A percentile compares a stretch with the other conserved stretches of the same genome.
These are phyloP conservation scores for Mucor indicus DNA, from an alignment of 371 early-diverging fungal species.

Conservation along the genomic window DNA sequence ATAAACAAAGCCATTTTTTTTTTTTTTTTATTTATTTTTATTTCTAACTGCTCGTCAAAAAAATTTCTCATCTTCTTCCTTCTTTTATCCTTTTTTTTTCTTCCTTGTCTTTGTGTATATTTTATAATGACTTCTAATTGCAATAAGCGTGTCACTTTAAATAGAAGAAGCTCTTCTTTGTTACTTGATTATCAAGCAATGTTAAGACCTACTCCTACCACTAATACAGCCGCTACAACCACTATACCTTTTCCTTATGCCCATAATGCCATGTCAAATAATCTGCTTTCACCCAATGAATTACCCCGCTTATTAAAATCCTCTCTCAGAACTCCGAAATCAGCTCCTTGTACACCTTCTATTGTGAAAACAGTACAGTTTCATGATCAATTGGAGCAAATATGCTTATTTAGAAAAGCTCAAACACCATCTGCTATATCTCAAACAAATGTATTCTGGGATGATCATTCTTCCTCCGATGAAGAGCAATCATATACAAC, in stretches of 20 bases:
- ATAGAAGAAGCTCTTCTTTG: constrained; percentile 14
- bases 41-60: too few relatives aligned
- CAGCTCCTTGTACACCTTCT: constrained; percentile 24
- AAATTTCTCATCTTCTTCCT: too few relatives aligned
- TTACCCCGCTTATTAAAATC: constrained; percentile 15
- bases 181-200: constrained; percentile 12
- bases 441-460: constrained; percentile 19
- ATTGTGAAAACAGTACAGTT: constrained; percentile 26
- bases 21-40: not conserved
- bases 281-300: too few relatives aligned
- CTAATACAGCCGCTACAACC: constrained; percentile 14
- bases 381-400: constrained; percentile 16
- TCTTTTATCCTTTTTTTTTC: constrained; percentile 5
- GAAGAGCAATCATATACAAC: too few relatives aligned
- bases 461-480: not conserved
- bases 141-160: constrained; percentile 21
- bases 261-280: too few relatives aligned
- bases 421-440: constrained; percentile 20
- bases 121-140: too few relatives aligned
- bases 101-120: not conserved
- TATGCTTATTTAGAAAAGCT: constrained; percentile 25
- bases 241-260: constrained; percentile 8
- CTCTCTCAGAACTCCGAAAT: constrained; percentile 16
- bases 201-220: not conserved
- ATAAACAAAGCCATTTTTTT: constrained; percentile 1